Evolutionary conservation across 345 rosid genomes (phyloP).

Genomic region (Sonneratia alba): DNA sequence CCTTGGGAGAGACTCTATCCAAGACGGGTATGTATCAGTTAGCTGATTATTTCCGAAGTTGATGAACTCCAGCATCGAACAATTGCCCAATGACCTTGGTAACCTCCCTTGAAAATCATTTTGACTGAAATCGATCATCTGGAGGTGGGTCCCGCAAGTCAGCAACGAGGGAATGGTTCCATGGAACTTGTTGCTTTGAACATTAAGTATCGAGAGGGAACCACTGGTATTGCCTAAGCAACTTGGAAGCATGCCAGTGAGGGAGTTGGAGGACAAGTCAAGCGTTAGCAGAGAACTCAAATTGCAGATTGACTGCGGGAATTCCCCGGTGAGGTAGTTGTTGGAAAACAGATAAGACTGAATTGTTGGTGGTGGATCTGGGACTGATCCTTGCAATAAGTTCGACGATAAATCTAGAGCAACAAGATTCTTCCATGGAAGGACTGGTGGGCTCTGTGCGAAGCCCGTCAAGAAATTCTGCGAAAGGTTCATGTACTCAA

Average conservation of each 20-base stretch:
- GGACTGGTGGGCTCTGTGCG: not conserved
- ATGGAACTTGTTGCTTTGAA: constrained; percentile 14
- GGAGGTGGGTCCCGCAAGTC: no score
- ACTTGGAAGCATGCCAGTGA: not conserved
- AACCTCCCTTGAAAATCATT: not conserved
- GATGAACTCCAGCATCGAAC: not conserved
- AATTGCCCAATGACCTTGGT: not conserved
- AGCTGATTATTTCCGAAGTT: not conserved
- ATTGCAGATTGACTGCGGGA: constrained; percentile 10
- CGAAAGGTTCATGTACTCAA: constrained; percentile 3
- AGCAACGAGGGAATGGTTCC: not conserved
- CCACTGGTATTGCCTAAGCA: constrained; percentile 6
- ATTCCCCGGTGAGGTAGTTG: not conserved
- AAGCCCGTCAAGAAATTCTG: not conserved
- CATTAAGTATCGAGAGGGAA: not conserved
- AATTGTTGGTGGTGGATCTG: not conserved
- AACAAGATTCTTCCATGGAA: not conserved
- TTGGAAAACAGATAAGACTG: not conserved
- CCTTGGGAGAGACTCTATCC: not conserved
- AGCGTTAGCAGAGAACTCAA: not conserved
- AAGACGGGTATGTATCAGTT: not conserved
- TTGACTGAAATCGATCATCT: not conserved
- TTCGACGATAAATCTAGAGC: constrained; percentile 2
- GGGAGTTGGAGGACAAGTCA: constrained; percentile 15
- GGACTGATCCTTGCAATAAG: constrained; percentile 4